Conservation (phyloP, 2,329 filamentous ascomycete genomes). For the Hypoxylon sp. region DNA sequence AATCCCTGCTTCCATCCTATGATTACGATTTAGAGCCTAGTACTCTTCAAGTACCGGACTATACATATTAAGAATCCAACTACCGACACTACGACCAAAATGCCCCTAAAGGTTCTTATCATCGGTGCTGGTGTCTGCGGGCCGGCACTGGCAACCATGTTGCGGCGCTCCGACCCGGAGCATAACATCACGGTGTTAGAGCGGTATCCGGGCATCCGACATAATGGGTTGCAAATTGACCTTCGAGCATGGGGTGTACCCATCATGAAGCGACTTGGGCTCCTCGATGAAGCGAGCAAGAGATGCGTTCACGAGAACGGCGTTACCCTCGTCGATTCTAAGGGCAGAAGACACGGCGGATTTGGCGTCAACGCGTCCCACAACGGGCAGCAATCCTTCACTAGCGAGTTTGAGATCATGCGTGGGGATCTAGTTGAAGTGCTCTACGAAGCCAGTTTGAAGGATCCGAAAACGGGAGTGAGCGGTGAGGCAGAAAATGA, state of each 20-base stretch:
- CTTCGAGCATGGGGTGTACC: slow-evolving; percentile 60
- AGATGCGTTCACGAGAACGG: slow-evolving; percentile 64
- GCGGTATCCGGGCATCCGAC: slow-evolving; percentile 56
- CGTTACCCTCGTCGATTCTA: slow-evolving; percentile 60
- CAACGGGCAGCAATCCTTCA: slow-evolving; percentile 61
- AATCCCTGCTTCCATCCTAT: slow-evolving; percentile 1
- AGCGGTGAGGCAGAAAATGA: slow-evolving; percentile 30
- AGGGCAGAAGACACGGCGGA: slow-evolving; percentile 57
- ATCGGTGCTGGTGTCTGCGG: slow-evolving; percentile 63
- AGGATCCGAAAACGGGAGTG: slow-evolving; percentile 29
- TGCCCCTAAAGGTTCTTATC: slow-evolving; percentile 63
- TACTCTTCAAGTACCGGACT: neutral
- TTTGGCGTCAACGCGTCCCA: slow-evolving; percentile 60
- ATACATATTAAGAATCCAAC: neutral
- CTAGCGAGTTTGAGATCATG: slow-evolving; percentile 73
- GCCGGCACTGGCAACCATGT: slow-evolving; percentile 60
- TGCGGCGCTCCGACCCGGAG: slow-evolving; percentile 56
- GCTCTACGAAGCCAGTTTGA: slow-evolving; percentile 60
- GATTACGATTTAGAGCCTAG: neutral
- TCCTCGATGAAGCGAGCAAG: slow-evolving; percentile 56
- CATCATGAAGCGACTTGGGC: slow-evolving; percentile 58
- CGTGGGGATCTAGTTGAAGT: slow-evolving; percentile 68
- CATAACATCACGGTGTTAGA: slow-evolving; percentile 62
- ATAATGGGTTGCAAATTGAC: slow-evolving; percentile 63
- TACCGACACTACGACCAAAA: slow-evolving; percentile 17